These are phyloP conservation scores for Conticribra weissflogii DNA, from an alignment of 108 stramenopile species.

Conservation along the genomic window DNA sequence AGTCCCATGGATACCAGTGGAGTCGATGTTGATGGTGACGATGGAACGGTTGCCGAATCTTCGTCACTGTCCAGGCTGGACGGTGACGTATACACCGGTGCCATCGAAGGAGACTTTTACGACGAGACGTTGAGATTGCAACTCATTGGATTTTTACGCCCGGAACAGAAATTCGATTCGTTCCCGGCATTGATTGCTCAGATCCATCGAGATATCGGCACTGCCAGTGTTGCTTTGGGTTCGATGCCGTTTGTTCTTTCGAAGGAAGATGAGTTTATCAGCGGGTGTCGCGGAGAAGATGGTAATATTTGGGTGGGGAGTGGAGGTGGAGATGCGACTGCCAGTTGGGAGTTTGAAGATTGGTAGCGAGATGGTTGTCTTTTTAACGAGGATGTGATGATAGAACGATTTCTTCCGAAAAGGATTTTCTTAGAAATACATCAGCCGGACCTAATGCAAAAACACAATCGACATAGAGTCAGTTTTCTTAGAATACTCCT, in stretches of 20 bases:
- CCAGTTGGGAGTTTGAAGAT: constrained; percentile 81
- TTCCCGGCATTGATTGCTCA: constrained; percentile 77
- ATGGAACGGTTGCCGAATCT: constrained; percentile 13
- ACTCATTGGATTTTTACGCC: constrained; percentile 72
- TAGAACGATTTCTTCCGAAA: not conserved
- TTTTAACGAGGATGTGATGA: no score
- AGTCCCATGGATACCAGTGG: constrained; percentile 39
- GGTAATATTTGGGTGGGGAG: constrained; percentile 60
- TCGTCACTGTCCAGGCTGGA: constrained; percentile 8
- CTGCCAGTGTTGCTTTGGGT: constrained; percentile 61
- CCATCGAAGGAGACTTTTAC: constrained; percentile 77
- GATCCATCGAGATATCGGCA: constrained; percentile 76
- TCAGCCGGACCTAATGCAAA: no score
- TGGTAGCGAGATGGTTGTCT: no score
- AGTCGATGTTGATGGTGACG: constrained; percentile 13
- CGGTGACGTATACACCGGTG: not conserved
- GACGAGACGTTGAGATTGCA: constrained; percentile 76
- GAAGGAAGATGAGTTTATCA: constrained; percentile 54
- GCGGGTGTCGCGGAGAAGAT: not conserved
- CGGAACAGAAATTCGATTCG: constrained; percentile 82
- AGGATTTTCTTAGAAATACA: no score
- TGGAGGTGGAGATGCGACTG: constrained; percentile 67
- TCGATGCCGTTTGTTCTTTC: constrained; percentile 49
- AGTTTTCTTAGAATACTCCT: not conserved
- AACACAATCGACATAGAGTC: no score